Base-by-base conservation (phyloP, 306 rosid genomes). In the Malus orientalis region DNA sequence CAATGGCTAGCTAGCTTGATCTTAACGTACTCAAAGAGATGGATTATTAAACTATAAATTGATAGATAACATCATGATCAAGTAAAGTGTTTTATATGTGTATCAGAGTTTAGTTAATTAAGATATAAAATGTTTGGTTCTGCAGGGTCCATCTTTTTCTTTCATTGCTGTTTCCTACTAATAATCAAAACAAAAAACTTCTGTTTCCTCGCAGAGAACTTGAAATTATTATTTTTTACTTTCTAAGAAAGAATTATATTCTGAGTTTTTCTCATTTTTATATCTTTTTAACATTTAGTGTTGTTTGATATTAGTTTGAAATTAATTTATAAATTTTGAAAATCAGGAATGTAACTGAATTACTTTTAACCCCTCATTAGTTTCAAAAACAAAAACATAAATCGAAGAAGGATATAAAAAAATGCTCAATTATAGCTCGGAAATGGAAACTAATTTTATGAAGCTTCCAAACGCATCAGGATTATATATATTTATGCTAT, bases 1-100 rank as follows among this genome's bases (percentile, higher is more conserved):
- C 68, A 71, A 53, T 44, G 5, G 61, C 78, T 73, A 30, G 70
- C 69, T 74, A 51, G 8, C 55, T 51, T 74, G 57, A 47, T n/a
- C 70, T 51, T 12, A 16, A 27, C 44, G 32, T 67, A 55, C 68
- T 49, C 47, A 25, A 14, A 76, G 25, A 9, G 19, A 27, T 51
- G 20, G 16, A 51, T 51, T 51, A 16, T 51, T 51, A 51, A 9
- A 53, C 11, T 5, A 60, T 42, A 19, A 55, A 38, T 11, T 57
- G 40, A 54, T 36, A 67, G 57, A 32, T 20, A 20, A 57, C 62
- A 16, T 51, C 55, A 6, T 15, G 20, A 51, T 51, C 20, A 16
- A 16, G 55, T 49, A 49, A 16, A 49, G 20, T 15, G 20, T 5
- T 15, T 15, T 51, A 51, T 6, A 51, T 6, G 20, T 49, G 55